Base-by-base conservation (phyloP, 2,329 filamentous ascomycete genomes). In the Beauveria varroae region DNA sequence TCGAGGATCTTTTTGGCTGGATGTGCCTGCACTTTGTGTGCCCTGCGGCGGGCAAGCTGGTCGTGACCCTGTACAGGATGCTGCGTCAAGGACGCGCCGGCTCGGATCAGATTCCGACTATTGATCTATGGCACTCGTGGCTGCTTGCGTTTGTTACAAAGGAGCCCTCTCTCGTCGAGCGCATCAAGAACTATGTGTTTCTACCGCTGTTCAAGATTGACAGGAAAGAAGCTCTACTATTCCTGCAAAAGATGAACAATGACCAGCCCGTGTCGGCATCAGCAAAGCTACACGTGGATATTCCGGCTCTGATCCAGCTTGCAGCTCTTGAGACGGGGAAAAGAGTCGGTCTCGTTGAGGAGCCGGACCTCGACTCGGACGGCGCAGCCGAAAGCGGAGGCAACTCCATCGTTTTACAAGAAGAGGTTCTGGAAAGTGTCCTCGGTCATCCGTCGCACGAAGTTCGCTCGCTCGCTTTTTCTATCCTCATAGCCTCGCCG, bases 401-500 rank as follows among this genome's bases (percentile, higher is more conserved):
- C 5, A 63, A 55, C 7, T 65, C 68, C 3, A 71, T 79, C 40
- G 64, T 73, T 18, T 67, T 80, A 37, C 67, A 74, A 47, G 72
- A 78, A 68, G 71, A 72, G 62, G 73, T 82, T 2, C 72, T 88
- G 8, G 79, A 82, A 43, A 73, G 69, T 40, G 78, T 87, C 3
- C 71, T 88, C 34, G 75, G 76, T 3, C 80, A 84, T 73, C 79
- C 79, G 47, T 84, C 84, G 67, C 77, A 85, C 67, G 79, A 85
- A 64, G 86, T 93, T 57, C 86, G 92, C 30, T 83, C 92, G 26
- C 84, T 92, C n/a, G 90, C 90, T 0, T 81, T 97, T 43, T 91
- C 91, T 30, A 81, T 97, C 14, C 81, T 96, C 8, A 84, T 91
- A 14, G 86, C 87, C 10, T 93, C 91, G 0, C 85, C 86, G 10